Evolutionary conservation across 2,329 filamentous ascomycete species (phyloP).

Genomic region (Leptographium lundbergii): DNA sequence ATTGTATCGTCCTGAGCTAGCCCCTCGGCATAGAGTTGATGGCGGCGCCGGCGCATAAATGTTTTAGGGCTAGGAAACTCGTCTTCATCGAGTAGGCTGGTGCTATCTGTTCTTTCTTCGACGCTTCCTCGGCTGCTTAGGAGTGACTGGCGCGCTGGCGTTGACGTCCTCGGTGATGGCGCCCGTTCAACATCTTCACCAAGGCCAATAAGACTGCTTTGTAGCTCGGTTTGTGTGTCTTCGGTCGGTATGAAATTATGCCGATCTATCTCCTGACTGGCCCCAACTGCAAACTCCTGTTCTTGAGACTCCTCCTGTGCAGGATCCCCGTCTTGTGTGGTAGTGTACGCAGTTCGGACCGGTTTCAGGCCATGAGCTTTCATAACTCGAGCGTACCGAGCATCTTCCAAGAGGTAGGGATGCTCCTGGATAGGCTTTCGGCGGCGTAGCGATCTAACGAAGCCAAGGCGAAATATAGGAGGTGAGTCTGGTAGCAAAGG

Average conservation of each 20-base stretch:
- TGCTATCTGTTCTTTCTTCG: constrained; percentile 18
- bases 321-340: constrained; percentile 15
- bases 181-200: constrained; percentile 7
- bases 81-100: constrained; percentile 19
- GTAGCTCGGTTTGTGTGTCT: constrained; percentile 4
- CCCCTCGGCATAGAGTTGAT: not conserved
- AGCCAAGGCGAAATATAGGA: constrained; percentile 15
- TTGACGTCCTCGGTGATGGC: constrained; percentile 18
- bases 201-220: not conserved
- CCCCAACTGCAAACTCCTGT: constrained; percentile 34
- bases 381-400: constrained; percentile 38
- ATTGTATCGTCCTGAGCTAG: not conserved
- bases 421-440: constrained; percentile 50
- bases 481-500: constrained; percentile 9
- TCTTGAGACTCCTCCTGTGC: constrained; percentile 33
- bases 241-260: not conserved
- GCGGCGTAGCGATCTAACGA: constrained; percentile 40
- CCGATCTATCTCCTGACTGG: constrained; percentile 10
- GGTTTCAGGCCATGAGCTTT: constrained; percentile 43
- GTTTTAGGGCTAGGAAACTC: constrained; percentile 16
- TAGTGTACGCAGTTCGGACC: constrained; percentile 25
- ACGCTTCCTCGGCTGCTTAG: constrained; percentile 18
- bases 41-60: constrained; percentile 12
- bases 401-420: constrained; percentile 44
- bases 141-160: constrained; percentile 11